Conservation (phyloP, 225 moss, liverwort and hornwort species). For the Marchantia paleacea region DNA sequence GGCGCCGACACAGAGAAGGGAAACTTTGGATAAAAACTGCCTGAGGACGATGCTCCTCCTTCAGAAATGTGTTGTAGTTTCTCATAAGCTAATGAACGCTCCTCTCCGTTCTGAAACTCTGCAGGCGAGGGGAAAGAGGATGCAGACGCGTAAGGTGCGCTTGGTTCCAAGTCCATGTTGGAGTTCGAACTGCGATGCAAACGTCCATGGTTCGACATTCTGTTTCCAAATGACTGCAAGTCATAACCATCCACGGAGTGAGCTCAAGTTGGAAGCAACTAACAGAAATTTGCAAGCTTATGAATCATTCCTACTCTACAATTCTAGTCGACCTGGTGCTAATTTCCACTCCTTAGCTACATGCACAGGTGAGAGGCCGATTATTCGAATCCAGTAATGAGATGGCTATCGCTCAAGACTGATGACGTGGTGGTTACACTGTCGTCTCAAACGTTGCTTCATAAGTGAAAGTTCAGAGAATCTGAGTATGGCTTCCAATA, state of each 20-base stretch:
- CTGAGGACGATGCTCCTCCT: constrained; percentile 16
- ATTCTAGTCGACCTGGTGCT: no score
- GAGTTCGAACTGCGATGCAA: not conserved
- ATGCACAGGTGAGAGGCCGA: no score
- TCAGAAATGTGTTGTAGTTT: constrained; percentile 23
- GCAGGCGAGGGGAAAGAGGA: constrained; percentile 38
- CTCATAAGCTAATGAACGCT: constrained; percentile 26
- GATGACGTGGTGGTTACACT: no score
- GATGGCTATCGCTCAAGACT: no score
- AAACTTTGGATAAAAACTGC: constrained; percentile 21
- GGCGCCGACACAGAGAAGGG: constrained; percentile 10
- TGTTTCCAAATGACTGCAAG: not conserved
- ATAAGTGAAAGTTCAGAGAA: no score
- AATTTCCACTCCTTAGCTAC: no score
- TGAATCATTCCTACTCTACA: no score
- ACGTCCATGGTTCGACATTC: constrained; percentile 9
- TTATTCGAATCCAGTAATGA: no score
- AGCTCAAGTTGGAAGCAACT: not conserved
- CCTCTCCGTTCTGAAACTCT: constrained; percentile 15
- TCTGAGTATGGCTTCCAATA: no score
- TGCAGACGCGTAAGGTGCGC: constrained; percentile 41
- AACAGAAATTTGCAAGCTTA: no score
- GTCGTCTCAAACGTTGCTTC: no score
- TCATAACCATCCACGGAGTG: not conserved
- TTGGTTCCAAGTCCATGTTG: constrained; percentile 41